phyloP scores from a whole-genome alignment of 192 early-diverging fungal species.

The Obelidium mucronatum region DNA sequence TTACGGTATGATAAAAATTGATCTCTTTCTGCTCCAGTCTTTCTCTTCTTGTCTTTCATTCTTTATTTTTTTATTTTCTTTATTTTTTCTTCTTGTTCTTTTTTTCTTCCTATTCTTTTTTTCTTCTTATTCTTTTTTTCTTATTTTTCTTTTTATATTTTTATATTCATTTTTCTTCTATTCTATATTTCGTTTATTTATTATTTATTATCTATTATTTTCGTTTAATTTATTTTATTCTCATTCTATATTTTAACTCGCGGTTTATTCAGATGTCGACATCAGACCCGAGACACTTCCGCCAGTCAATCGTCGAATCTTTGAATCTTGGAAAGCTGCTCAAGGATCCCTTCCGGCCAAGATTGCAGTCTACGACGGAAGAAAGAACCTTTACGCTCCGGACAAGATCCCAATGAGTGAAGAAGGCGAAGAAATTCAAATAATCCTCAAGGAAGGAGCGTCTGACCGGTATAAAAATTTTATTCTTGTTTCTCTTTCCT shows the following conservation, averaged over 20 bases:
- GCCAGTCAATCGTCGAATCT: slow-evolving; percentile 33
- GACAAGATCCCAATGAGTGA: slow-evolving; percentile 9
- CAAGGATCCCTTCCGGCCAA: slow-evolving; percentile 9
- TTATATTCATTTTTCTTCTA: neutral
- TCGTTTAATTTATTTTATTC: too few relatives aligned
- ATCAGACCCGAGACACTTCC: slow-evolving; percentile 34
- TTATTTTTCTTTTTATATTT: too few relatives aligned
- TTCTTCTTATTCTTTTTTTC: too few relatives aligned
- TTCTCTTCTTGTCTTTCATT: neutral
- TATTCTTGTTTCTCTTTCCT: too few relatives aligned
- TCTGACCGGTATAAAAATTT: neutral
- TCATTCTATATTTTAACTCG: too few relatives aligned
- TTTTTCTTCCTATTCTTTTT: too few relatives aligned
- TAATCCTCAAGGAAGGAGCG: neutral
- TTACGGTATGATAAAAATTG: slow-evolving; percentile 17
- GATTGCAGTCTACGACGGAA: slow-evolving; percentile 30
- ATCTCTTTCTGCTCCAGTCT: neutral
- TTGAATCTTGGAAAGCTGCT: slow-evolving; percentile 27
- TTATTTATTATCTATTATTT: too few relatives aligned
- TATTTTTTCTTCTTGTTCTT: too few relatives aligned
- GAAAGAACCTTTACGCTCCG: slow-evolving; percentile 39
- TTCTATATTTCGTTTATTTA: neutral
- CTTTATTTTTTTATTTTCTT: neutral
- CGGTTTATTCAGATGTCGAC: slow-evolving; percentile 26
- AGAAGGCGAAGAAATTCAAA: neutral